Evolutionary conservation across 108 stramenopile species (phyloP).

Genomic region (Cyclotella cryptica): DNA sequence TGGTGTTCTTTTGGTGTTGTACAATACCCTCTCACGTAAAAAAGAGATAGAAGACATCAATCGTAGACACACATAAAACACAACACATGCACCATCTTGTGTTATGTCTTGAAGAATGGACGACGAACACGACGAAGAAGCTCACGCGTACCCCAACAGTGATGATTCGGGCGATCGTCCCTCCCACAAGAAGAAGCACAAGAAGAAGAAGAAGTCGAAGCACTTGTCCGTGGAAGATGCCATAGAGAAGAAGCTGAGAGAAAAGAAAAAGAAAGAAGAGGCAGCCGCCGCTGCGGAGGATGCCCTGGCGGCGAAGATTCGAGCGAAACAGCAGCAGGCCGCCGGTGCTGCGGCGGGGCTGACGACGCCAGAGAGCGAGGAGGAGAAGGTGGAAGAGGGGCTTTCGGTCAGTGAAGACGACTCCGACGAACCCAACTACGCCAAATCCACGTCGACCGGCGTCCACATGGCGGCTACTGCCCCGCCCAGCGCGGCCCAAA

Average conservation of each 20-base stretch:
- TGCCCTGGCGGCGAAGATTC: constrained; percentile 29
- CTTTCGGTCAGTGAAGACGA: not conserved
- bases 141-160: not conserved
- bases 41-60: too few relatives aligned
- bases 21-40: too few relatives aligned
- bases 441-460: not conserved
- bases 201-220: constrained; percentile 15
- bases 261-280: constrained; percentile 26
- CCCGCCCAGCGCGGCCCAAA: not conserved
- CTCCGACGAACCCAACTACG: not conserved
- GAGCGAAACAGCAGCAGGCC: constrained; percentile 17
- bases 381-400: not conserved
- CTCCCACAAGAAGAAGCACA: constrained; percentile 29
- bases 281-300: constrained; percentile 10
- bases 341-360: not conserved
- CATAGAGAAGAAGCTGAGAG: constrained; percentile 22
- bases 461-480: not conserved
- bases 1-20: too few relatives aligned
- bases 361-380: not conserved
- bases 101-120: too few relatives aligned
- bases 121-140: constrained; percentile 5
- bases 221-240: constrained; percentile 16
- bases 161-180: not conserved
- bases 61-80: too few relatives aligned
- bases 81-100: too few relatives aligned